Evolutionary conservation across 768 basidiomycete genomes (phyloP).

Genomic region (Boletus speciosus): DNA sequence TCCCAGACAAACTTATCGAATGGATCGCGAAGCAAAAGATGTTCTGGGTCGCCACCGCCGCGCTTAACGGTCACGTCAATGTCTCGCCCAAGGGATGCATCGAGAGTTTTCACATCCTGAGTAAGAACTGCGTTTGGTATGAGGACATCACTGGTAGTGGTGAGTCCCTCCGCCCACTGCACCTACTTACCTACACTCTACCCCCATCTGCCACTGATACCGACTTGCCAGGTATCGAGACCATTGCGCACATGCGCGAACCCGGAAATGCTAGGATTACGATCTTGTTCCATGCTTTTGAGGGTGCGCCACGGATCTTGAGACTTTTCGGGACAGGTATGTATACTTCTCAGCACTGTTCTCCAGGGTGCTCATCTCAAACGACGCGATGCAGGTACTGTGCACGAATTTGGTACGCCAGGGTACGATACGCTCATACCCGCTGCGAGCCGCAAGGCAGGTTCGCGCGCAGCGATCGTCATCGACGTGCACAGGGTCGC

Average conservation of each 20-base stretch:
- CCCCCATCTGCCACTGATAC: not conserved
- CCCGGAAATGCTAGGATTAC: conserved; percentile 55
- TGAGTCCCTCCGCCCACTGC: conserved; percentile 25
- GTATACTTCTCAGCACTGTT: conserved; percentile 4
- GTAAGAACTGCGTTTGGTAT: conserved; percentile 61
- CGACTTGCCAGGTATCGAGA: conserved; percentile 45
- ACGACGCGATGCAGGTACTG: conserved; percentile 39
- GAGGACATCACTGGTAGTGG: conserved; percentile 72
- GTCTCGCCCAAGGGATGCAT: conserved; percentile 63
- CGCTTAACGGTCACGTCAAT: conserved; percentile 64
- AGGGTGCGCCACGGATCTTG: conserved; percentile 56
- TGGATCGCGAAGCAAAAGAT: conserved; percentile 64
- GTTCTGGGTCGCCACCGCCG: conserved; percentile 71
- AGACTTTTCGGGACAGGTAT: conserved; percentile 58
- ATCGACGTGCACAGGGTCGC: conserved; percentile 61
- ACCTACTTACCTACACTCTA: not conserved
- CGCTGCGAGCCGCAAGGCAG: conserved; percentile 43
- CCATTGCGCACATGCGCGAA: conserved; percentile 58
- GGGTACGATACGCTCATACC: conserved; percentile 56
- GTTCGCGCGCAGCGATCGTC: conserved; percentile 59
- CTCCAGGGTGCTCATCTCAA: not conserved
- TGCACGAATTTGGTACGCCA: conserved; percentile 59
- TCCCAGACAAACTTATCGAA: conserved; percentile 47
- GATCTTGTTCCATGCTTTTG: conserved; percentile 58
- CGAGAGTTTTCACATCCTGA: conserved; percentile 58